Conservation (phyloP, 305 asterid species). For the Euphrasia arctica region DNA sequence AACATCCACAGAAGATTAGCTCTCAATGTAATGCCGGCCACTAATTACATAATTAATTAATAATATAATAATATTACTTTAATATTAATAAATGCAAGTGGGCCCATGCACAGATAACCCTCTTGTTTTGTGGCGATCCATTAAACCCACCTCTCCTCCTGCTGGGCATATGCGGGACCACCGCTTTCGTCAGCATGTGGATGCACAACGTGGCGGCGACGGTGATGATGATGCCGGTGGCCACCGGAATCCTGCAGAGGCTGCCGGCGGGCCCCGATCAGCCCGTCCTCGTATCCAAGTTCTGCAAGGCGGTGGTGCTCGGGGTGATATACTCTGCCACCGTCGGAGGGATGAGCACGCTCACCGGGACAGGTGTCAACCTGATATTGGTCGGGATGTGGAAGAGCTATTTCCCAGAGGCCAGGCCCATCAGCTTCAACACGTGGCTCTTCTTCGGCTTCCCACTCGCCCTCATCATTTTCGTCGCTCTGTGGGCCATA, state of each 20-base stretch:
- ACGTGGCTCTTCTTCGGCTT: conserved; percentile 80
- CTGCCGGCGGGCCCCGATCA: conserved; percentile 47
- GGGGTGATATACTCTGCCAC: conserved; percentile 84
- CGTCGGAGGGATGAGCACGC: conserved; percentile 88
- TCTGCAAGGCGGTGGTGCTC: conserved; percentile 79
- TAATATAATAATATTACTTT: no score
- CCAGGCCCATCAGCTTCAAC: conserved; percentile 66
- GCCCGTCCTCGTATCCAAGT: conserved; percentile 40
- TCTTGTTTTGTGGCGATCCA: conserved; percentile 79
- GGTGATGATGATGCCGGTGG: conserved; percentile 93
- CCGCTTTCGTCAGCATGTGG: conserved; percentile 96
- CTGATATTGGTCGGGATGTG: conserved; percentile 91
- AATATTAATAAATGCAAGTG: background rate
- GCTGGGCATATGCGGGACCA: conserved; percentile 78
- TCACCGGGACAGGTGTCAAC: conserved; percentile 95
- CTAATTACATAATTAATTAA: no score
- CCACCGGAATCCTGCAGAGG: conserved; percentile 76
- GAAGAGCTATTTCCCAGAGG: conserved; percentile 87
- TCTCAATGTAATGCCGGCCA: conserved; percentile 45
- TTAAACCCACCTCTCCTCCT: conserved; percentile 73
- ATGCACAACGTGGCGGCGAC: conserved; percentile 97
- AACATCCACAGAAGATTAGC: conserved; percentile 89
- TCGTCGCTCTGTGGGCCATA: conserved; percentile 60
- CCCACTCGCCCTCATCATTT: conserved; percentile 61
- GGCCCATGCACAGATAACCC: conserved; percentile 66